phyloP scores from a whole-genome alignment of 352 stramenopile species.

The Phytopythium oedochilum region DNA sequence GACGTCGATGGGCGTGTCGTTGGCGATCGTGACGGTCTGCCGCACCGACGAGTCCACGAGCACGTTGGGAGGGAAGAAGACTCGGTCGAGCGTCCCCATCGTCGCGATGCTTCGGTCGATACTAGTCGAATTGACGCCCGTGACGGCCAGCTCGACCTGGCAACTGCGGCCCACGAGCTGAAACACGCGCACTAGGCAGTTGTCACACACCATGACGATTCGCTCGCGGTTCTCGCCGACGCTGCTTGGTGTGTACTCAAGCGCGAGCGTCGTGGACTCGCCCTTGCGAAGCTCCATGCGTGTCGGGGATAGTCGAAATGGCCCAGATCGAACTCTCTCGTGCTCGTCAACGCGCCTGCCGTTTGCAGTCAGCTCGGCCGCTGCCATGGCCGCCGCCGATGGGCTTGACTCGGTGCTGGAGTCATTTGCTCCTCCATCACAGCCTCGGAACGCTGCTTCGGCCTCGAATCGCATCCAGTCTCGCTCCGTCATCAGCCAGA shows the following conservation, averaged over 20 bases:
- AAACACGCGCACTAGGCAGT: slow-evolving; percentile 72
- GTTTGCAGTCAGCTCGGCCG: slow-evolving; percentile 3
- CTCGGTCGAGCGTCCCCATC: slow-evolving; percentile 38
- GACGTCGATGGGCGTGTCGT: slow-evolving; percentile 65
- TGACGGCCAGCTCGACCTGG: slow-evolving; percentile 56
- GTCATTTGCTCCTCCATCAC: background rate
- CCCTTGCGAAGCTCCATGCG: slow-evolving; percentile 43
- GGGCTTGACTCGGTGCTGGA: background rate
- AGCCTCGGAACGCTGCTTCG: slow-evolving; percentile 4
- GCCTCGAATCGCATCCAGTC: slow-evolving; percentile 42
- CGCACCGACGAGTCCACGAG: slow-evolving; percentile 20
- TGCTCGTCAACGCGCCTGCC: background rate
- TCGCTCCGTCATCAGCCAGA: slow-evolving; percentile 65
- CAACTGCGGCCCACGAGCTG: slow-evolving; percentile 61
- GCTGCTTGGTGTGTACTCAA: slow-evolving; percentile 51
- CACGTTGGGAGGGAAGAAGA: slow-evolving; percentile 46
- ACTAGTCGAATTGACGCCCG: slow-evolving; percentile 30
- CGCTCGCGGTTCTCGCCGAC: slow-evolving; percentile 54
- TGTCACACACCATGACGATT: slow-evolving; percentile 82
- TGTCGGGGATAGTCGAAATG: slow-evolving; percentile 55
- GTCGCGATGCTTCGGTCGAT: slow-evolving; percentile 40
- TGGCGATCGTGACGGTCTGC: slow-evolving; percentile 48
- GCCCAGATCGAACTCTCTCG: slow-evolving; percentile 16
- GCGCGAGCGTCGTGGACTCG: slow-evolving; percentile 34
- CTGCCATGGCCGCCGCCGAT: background rate